Conservation (phyloP, 495 filamentous ascomycete species). For the Talaromyces wortmannii region DNA sequence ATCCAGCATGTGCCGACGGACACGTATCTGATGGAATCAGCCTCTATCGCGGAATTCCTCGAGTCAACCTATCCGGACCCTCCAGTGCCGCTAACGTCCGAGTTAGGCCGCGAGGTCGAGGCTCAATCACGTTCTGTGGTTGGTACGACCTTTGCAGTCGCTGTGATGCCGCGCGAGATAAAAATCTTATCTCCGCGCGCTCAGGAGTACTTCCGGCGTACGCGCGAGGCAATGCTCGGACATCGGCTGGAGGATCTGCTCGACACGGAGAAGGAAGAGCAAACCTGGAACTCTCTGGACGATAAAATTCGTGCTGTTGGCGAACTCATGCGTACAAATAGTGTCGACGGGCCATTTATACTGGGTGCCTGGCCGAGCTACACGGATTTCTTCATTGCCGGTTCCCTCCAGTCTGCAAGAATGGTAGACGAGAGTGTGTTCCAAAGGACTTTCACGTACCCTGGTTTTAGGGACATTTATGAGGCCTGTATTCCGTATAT, state of each 20-base stretch:
- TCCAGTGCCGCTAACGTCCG: conserved; percentile 23
- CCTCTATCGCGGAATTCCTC: conserved; percentile 28
- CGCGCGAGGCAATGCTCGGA: conserved; percentile 25
- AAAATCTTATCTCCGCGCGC: conserved; percentile 29
- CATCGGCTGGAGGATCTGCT: conserved; percentile 27
- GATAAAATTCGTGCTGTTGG: conserved; percentile 15
- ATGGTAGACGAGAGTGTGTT: conserved; percentile 28
- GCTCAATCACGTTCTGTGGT: conserved; percentile 17
- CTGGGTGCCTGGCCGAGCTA: conserved; percentile 21
- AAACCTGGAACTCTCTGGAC: conserved; percentile 16
- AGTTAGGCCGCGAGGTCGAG: conserved; percentile 26
- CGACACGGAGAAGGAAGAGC: conserved; percentile 20
- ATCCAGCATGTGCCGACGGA: conserved; percentile 34
- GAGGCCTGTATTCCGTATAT: conserved; percentile 28
- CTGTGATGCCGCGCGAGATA: conserved; percentile 27
- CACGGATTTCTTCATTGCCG: conserved; percentile 33
- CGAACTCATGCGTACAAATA: conserved; percentile 24
- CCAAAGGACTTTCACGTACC: conserved; percentile 17
- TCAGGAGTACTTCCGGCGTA: conserved; percentile 31
- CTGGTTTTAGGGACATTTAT: conserved; percentile 26
- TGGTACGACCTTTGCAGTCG: conserved; percentile 13
- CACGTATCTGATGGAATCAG: conserved; percentile 33
- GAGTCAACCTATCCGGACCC: conserved; percentile 30
- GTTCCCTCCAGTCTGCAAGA: conserved; percentile 23
- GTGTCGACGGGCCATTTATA: conserved; percentile 28